Percentiles rank a stretch among this genome's conserved stretches.
These are phyloP conservation scores for Penicillium coffeae DNA, from an alignment of 495 filamentous ascomycete species.

Conservation along the genomic window DNA sequence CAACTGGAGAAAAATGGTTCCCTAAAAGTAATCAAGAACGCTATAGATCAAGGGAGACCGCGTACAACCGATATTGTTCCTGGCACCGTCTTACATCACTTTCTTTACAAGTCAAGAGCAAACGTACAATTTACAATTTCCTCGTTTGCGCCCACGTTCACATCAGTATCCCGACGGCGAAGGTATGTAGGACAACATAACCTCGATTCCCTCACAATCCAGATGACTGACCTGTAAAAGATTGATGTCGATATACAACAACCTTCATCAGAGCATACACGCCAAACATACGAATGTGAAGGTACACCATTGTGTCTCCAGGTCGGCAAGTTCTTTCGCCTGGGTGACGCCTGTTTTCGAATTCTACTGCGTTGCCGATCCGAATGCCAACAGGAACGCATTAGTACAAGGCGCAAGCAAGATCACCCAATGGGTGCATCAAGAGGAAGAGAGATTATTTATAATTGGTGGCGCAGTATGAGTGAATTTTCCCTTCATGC, in stretches of 20 bases:
- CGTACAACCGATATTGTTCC: constrained; percentile 71
- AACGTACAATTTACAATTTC: constrained; percentile 98
- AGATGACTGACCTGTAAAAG: constrained; percentile 25
- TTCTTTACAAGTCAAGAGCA: constrained; percentile 85
- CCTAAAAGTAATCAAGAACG: constrained; percentile 67
- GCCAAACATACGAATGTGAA: constrained; percentile 78
- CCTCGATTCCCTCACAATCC: background rate
- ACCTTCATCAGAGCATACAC: constrained; percentile 78
- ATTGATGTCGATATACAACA: constrained; percentile 79
- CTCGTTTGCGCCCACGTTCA: constrained; percentile 69
- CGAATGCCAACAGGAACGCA: constrained; percentile 67
- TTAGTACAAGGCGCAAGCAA: constrained; percentile 83
- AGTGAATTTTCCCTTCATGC: background rate
- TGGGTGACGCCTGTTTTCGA: constrained; percentile 92
- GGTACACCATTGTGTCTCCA: constrained; percentile 72
- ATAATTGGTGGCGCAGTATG: constrained; percentile 88
- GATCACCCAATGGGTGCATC: constrained; percentile 81
- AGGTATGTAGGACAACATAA: too few species aligned
- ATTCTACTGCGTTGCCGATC: constrained; percentile 87
- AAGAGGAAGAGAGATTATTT: constrained; percentile 89
- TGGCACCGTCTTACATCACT: constrained; percentile 76
- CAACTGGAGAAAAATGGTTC: constrained; percentile 72
- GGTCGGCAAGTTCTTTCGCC: constrained; percentile 71
- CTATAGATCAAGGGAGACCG: constrained; percentile 68
- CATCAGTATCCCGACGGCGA: constrained; percentile 58